Conservation (phyloP, 2,329 filamentous ascomycete genomes). For the Colletotrichum sp. region DNA sequence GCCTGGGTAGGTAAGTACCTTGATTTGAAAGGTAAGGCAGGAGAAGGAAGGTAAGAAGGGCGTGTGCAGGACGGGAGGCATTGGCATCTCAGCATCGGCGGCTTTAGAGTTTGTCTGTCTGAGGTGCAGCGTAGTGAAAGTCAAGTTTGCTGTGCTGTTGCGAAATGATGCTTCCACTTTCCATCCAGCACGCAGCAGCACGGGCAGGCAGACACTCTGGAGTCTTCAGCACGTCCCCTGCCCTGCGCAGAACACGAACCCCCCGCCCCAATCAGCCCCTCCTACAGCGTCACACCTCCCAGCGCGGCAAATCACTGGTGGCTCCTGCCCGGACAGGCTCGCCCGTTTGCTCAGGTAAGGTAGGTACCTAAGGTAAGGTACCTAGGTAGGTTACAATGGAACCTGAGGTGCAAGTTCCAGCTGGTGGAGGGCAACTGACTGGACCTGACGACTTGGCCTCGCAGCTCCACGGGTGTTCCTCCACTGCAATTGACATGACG, state of each 20-base stretch:
- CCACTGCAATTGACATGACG: not conserved
- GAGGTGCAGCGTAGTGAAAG: not conserved
- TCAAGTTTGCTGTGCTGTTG: not conserved
- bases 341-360: not conserved
- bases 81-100: constrained; percentile 6
- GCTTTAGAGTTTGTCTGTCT: constrained; percentile 15
- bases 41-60: not conserved
- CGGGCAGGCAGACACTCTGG: not conserved
- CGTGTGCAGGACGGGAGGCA: not conserved
- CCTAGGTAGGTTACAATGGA: not conserved
- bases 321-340: not conserved
- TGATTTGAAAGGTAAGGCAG: not conserved
- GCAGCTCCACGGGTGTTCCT: not conserved
- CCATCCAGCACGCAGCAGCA: not conserved
- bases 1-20: not conserved
- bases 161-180: not conserved
- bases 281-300: constrained; percentile 5
- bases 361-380: too few relatives aligned
- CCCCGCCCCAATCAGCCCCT: constrained; percentile 4
- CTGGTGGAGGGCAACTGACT: constrained; percentile 8
- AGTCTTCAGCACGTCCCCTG: constrained; percentile 12
- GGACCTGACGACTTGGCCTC: not conserved
- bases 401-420: constrained; percentile 1
- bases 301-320: not conserved
- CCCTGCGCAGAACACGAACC: not conserved